Evolutionary conservation across 2,329 filamentous ascomycete genomes (phyloP), one percentile per base, ranked within the genome.

Genomic region (Nakataea oryzae): DNA sequence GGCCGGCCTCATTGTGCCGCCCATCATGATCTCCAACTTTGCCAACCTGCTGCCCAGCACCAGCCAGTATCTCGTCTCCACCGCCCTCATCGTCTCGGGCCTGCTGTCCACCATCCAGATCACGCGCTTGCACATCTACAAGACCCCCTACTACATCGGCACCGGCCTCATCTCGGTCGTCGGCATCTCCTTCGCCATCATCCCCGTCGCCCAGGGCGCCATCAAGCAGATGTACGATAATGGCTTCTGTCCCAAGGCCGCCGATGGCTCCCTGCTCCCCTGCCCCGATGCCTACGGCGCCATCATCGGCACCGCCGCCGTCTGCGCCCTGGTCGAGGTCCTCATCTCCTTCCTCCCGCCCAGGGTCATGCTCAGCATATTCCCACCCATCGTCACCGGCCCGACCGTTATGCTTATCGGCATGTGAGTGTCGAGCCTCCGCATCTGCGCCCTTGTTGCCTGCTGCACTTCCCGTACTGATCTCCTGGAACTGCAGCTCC

Each of bases 231-330:
- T 93, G 88, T 93, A 93, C 71, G 77, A 76, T 58, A 89, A 87
- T 63, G 90, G 90, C 5, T 88, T 81, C 70, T 89, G 86, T 65
- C 81, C 83, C 1, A 76, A 75, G 0, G 83, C 80, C 62, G 78
- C 78, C 0, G 79, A 85, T 60, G 89, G 89, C 54, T 86, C 79
- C n/a, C 81, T 78, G 55, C 78, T 92, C 0, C 87, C 89, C 1
- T 93, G 90, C 66, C 90, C 89, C 0, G 80, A 88, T 59, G 90
- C 86, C 1, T 93, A 92, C 72, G 90, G 90, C 3, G 86, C 86
- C 1, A 79, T 93, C 58, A 77, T 93, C 24, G 90, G 89, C 21
- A 93, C 90, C 0, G 78, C 83, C 6, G 80, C 85, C 21, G 76
- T 86, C 60, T 87, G 86, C 66, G 82, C 86, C 32, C 78, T 89